Base-by-base conservation (phyloP, 139 green algal genomes). In the Bryopsis sp. region DNA sequence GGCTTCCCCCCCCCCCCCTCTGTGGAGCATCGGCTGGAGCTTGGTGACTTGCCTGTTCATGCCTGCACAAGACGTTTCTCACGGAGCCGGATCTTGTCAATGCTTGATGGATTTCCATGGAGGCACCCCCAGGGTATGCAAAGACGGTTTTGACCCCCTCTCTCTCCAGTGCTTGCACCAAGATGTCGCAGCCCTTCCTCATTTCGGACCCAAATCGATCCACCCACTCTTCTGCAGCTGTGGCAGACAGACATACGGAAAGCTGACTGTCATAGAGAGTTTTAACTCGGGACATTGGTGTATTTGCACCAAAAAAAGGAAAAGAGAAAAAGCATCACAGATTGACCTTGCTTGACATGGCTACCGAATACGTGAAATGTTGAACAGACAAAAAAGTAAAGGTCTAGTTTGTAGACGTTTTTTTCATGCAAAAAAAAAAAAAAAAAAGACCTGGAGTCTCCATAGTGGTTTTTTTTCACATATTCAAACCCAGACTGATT, bases 41-140 rank as follows among this genome's bases (percentile, higher is more conserved):
- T 11, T 26, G 11, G 43, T 50, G 43, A 50, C 43, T 0, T 58
- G 90, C 88, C 85, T 98, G 93, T 77, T 99, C 95, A 71, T 99
- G 95, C 3, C 95, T 79, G 83, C 95, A 99, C 24, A 99, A 85
- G 68, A 97, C 89, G 84, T 98, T 99, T 33, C 74, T 62, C 47
- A 99, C 89, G 31, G 54, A 83, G n/a, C 83, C 61, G 8, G 81
- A 92, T 48, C 92, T 82, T 5, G 95, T 99, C 2, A 99, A 84
- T 0, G 94, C 92, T 85, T 99, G 94, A 76, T 99, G 95, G 72
- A 99, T 99, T 76, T 99, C 95, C 94, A 99, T 97, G 4, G 87
- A 96, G 1, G 92, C 92, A 24, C 95, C 95, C n/a, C 95, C 90
- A 43, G 82, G 89, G 74, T 90, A 96, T 6, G 88, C 90, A 79